phyloP scores from a whole-genome alignment of 345 rosid species.

The Eucalyptus erythrocorys region DNA sequence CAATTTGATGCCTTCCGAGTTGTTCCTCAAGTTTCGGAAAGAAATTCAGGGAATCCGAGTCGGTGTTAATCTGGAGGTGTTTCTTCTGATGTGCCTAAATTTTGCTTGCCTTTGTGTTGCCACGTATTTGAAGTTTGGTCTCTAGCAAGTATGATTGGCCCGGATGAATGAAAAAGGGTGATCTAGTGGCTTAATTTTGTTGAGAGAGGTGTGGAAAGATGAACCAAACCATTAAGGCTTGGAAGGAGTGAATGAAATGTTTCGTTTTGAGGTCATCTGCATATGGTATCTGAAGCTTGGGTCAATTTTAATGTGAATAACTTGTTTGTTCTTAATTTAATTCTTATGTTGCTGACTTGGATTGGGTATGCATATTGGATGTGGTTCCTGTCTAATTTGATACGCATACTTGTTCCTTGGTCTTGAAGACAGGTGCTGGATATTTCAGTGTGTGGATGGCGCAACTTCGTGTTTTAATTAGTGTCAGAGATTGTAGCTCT shows the following conservation, averaged over 20 bases:
- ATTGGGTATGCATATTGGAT: neutral
- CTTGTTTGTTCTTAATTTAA: neutral
- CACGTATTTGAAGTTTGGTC: neutral
- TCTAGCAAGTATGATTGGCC: neutral
- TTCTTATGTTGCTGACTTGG: neutral
- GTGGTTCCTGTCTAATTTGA: neutral
- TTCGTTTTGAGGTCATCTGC: neutral
- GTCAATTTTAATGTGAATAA: neutral
- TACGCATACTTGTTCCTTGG: neutral
- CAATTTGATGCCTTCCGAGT: constrained; percentile 69
- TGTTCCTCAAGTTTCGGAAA: constrained; percentile 82
- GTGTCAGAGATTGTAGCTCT: neutral
- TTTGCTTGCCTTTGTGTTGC: neutral
- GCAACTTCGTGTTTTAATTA: neutral
- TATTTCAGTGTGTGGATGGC: neutral
- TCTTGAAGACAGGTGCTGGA: neutral
- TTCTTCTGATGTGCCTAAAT: neutral
- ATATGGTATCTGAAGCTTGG: neutral
- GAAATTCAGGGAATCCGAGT: constrained; percentile 76
- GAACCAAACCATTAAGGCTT: neutral
- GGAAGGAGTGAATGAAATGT: neutral
- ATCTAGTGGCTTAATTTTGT: neutral
- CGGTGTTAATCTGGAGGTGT: constrained; percentile 87
- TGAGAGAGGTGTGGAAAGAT: neutral
- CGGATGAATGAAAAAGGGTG: neutral